phyloP scores from a whole-genome alignment of 176 grass and related monocot genomes.

The Chrysopogon serrulatus region DNA sequence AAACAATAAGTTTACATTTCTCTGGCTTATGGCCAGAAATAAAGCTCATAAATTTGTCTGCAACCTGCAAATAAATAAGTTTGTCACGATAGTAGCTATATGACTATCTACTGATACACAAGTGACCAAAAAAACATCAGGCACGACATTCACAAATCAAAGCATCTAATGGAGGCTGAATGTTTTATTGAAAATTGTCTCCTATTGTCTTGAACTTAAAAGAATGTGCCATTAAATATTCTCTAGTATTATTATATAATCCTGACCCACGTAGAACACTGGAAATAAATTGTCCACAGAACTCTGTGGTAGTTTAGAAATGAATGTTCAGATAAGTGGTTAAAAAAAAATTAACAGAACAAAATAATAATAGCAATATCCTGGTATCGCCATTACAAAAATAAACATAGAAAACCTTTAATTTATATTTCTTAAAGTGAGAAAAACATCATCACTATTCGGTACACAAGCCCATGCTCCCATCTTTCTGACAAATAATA shows the following conservation, averaged over 20 bases:
- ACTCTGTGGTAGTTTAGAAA: background rate
- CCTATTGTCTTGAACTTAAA: background rate
- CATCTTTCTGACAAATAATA: background rate
- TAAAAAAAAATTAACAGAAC: background rate
- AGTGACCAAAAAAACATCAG: background rate
- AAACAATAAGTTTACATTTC: conserved; percentile 93
- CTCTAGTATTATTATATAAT: background rate
- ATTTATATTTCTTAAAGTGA: background rate
- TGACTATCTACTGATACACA: background rate
- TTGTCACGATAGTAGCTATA: conserved; percentile 1
- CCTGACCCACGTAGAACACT: background rate
- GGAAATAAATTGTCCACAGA: background rate
- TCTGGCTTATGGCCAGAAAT: conserved; percentile 74
- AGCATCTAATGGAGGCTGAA: background rate
- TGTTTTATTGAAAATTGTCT: background rate
- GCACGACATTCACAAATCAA: background rate
- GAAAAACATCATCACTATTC: background rate
- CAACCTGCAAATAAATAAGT: conserved; percentile 51
- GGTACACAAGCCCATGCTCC: background rate
- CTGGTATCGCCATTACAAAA: background rate
- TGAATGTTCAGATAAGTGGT: background rate
- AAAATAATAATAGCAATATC: background rate
- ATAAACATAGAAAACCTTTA: background rate
- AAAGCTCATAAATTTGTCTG: conserved; percentile 67
- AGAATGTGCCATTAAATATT: background rate